Evolutionary conservation across 1,139 yeast genomes (phyloP), one percentile per base, ranked within the genome.

Genomic region (Pichia norvegensis): DNA sequence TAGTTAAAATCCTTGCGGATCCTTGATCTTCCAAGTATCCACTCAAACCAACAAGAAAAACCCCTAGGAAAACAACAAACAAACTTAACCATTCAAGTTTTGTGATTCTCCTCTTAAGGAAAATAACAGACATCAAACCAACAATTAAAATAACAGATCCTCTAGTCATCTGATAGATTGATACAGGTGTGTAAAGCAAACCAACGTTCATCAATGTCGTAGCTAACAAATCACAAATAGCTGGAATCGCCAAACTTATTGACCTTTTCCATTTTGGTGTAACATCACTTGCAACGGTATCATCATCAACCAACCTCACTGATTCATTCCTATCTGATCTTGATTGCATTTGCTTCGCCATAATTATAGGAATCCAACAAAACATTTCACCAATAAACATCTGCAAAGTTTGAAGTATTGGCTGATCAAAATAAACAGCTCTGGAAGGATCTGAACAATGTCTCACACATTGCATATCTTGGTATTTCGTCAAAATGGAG

Each of bases 201-300:
- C 94, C 95, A n/a, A 84, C 63, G 55, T 84, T 82, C 76, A 85
- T 74, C 55, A 85, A 64, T 0, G 94, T 84, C 1, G 95, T 85
- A 3, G 83, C 92, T 41, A 75, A 60, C 46, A 85, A 71, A 61
- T 85, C 95, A 62, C 88, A 82, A 13, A 74, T 60, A 1, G 94
- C 78, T 1, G 95, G 94, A 33, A 82, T 63, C 0, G 85, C 67
- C 43, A 76, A 59, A 7, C 70, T 49, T 16, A 66, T 41, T 2
- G 69, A 58, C 38, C 54, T 58, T 33, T 40, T 45, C 48, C 56
- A 46, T 31, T 52, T 40, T 11, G 48, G 44, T 31, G 50, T 42
- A 11, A 48, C 31, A 31, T 41, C 49, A 38, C 7, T 20, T 14
- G 27, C 20, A n/a, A 19, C 38, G 10, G 4, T 9, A 20, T 36